These are phyloP conservation scores for Sanghuangporus weigelae DNA, from an alignment of 1,284 basidiomycete genomes.

Conservation along the genomic window DNA sequence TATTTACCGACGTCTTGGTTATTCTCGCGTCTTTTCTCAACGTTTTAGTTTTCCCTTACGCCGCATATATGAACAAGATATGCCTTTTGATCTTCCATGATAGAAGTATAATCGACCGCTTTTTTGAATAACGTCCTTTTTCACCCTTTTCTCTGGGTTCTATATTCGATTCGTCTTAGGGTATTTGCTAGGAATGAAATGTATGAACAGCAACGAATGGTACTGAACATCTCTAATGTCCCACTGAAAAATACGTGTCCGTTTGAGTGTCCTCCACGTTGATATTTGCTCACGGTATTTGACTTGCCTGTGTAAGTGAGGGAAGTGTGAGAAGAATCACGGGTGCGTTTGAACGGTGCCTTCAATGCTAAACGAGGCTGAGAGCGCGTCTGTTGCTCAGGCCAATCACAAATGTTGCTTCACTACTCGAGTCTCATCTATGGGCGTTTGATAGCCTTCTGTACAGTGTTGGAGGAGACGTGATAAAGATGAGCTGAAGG, in stretches of 20 bases:
- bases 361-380: background rate
- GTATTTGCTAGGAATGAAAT: slow-evolving; percentile 1
- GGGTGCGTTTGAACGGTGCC: background rate
- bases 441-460: background rate
- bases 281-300: background rate
- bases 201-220: slow-evolving; percentile 1
- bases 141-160: background rate
- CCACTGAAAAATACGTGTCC: background rate
- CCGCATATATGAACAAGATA: background rate
- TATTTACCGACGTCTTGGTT: background rate
- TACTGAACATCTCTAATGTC: background rate
- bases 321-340: background rate
- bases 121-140: slow-evolving; percentile 1
- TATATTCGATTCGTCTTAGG: background rate
- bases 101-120: background rate
- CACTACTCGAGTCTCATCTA: background rate
- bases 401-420: background rate
- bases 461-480: background rate
- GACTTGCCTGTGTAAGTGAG: background rate
- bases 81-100: background rate
- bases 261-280: slow-evolving; percentile 1
- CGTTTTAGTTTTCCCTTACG: background rate
- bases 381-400: background rate
- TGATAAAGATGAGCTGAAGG: background rate
- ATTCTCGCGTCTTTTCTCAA: background rate